Evolutionary conservation across 176 grass and related monocot genomes (phyloP).

Genomic region (Panicum miliaceum): DNA sequence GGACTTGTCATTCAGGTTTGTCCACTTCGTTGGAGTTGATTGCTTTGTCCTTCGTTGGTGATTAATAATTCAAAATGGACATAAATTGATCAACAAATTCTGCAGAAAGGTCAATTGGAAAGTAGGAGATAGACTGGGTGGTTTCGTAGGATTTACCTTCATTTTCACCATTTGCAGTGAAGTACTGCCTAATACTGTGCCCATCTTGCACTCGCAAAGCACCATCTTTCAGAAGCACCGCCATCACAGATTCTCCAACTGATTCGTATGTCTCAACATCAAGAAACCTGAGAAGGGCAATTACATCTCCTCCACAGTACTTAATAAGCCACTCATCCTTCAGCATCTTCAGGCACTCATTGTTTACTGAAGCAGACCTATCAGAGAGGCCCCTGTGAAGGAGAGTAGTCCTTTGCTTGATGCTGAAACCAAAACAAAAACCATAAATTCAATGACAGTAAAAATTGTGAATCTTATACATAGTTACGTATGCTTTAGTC

Average conservation of each 20-base stretch:
- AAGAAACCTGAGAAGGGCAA: slow-evolving; percentile 79
- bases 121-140: not conserved
- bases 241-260: slow-evolving; percentile 82
- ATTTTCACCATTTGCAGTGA: slow-evolving; percentile 45
- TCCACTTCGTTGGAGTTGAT: slow-evolving; percentile 19
- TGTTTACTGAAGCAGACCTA: slow-evolving; percentile 70
- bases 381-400: slow-evolving; percentile 86
- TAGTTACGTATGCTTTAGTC: slow-evolving; percentile 2
- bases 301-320: slow-evolving; percentile 59
- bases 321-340: slow-evolving; percentile 98
- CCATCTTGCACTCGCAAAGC: slow-evolving; percentile 66
- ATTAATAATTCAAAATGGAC: slow-evolving; percentile 22
- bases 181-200: slow-evolving; percentile 65
- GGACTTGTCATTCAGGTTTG: slow-evolving; percentile 12
- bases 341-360: slow-evolving; percentile 84
- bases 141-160: slow-evolving; percentile 55
- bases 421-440: slow-evolving; percentile 61
- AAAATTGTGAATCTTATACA: slow-evolving; percentile 12
- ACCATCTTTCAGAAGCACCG: slow-evolving; percentile 75
- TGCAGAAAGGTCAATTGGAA: not conserved
- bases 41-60: not conserved
- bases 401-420: slow-evolving; percentile 89
- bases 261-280: slow-evolving; percentile 96
- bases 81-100: slow-evolving; percentile 20
- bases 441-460: slow-evolving; percentile 29